A percentile compares a stretch with the other conserved stretches of the same genome.
phyloP scores from a whole-genome alignment of 495 filamentous ascomycete species.

The Extremus antarcticus region DNA sequence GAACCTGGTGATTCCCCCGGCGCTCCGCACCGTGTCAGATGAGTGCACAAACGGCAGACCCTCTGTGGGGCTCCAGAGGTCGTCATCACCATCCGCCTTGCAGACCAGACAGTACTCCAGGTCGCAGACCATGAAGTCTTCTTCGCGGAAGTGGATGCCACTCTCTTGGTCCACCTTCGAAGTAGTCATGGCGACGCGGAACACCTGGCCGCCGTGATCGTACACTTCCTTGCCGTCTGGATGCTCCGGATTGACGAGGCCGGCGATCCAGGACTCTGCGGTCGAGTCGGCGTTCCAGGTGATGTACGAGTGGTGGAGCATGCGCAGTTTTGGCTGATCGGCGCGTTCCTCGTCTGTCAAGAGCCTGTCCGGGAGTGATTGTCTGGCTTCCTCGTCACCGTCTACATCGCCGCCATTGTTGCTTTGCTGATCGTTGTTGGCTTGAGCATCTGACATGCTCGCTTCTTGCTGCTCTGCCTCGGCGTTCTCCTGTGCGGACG shows the following conservation, averaged over 20 bases:
- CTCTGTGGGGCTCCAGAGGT: neutral
- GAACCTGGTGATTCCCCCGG: neutral
- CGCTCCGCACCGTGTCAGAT: neutral
- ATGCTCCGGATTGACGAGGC: neutral
- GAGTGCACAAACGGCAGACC: neutral
- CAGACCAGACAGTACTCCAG: no score
- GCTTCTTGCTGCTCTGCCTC: neutral
- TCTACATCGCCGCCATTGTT: neutral
- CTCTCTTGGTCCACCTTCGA: no score
- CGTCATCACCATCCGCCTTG: neutral
- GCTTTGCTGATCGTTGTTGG: neutral
- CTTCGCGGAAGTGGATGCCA: no score
- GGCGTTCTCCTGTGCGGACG: neutral
- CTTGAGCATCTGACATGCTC: neutral
- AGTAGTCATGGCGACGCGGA: neutral
- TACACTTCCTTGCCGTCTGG: neutral
- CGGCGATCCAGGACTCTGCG: neutral
- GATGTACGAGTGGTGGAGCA: neutral
- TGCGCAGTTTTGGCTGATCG: neutral
- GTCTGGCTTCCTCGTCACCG: neutral
- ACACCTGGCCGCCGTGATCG: neutral
- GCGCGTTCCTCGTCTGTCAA: no score
- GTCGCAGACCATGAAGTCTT: neutral
- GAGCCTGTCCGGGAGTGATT: no score
- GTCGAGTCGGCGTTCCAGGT: no score